Percentiles rank a stretch among this genome's conserved stretches.
phyloP scores from a whole-genome alignment of 208 protist species.

The Eutreptiella sp. region DNA sequence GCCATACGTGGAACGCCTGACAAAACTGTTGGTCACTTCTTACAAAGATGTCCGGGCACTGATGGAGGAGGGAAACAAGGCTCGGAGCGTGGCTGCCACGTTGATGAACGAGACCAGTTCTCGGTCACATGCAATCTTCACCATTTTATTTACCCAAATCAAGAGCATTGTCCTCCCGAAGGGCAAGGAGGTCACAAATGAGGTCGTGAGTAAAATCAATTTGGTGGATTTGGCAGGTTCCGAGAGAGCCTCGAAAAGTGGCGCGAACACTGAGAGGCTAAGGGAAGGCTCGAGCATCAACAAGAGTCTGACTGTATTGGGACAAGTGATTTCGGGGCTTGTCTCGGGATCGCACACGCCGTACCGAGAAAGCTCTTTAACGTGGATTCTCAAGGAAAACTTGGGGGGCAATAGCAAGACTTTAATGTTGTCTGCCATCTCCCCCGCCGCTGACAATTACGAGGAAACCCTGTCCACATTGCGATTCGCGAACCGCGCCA shows the following conservation, averaged over 20 bases:
- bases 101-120: conserved; percentile 81
- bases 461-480: conserved; percentile 39
- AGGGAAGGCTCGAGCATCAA: conserved; percentile 53
- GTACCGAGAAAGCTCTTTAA: conserved; percentile 70
- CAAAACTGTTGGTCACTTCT: conserved; percentile 50
- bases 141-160: conserved; percentile 57
- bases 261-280: conserved; percentile 33
- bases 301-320: conserved; percentile 43
- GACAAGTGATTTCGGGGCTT: too few species aligned
- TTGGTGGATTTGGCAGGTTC: conserved; percentile 89
- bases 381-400: conserved; percentile 48
- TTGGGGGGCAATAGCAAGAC: conserved; percentile 57
- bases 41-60: conserved; percentile 59
- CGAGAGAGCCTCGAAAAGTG: conserved; percentile 76
- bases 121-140: conserved; percentile 83
- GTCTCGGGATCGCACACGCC: conserved; percentile 67
- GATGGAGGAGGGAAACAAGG: conserved; percentile 67
- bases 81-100: conserved; percentile 80
- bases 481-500: conserved; percentile 40
- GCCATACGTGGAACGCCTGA: conserved; percentile 67
- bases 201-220: conserved; percentile 56
- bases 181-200: conserved; percentile 32
- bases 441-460: conserved; percentile 33
- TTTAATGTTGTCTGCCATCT: conserved; percentile 37
- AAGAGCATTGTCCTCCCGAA: conserved; percentile 25